These are phyloP conservation scores for Madurella fahalii DNA, from an alignment of 2,329 filamentous ascomycete species.

Conservation along the genomic window DNA sequence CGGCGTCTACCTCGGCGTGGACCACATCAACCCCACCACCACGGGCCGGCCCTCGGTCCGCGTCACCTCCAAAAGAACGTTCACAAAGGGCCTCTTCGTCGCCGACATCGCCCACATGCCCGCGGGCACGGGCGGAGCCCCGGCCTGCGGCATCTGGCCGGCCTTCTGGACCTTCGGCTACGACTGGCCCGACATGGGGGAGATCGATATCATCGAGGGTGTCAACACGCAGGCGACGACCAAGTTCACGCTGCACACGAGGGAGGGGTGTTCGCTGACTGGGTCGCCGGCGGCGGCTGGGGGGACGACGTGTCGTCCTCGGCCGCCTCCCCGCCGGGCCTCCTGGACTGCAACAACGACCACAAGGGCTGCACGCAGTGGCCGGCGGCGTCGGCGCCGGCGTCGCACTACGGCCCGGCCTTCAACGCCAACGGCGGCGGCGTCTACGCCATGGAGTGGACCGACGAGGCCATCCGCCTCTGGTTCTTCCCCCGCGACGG, in stretches of 20 bases:
- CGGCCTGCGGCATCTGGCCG: conserved; percentile 67
- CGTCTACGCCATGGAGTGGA: conserved; percentile 76
- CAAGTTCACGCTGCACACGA: conserved; percentile 65
- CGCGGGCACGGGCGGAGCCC: conserved; percentile 40
- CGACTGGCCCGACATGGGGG: conserved; percentile 66
- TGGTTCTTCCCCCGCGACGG: conserved; percentile 72
- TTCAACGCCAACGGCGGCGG: conserved; percentile 70
- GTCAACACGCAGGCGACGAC: conserved; percentile 61
- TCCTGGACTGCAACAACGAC: conserved; percentile 33
- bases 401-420: conserved; percentile 52
- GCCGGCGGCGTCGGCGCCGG: conserved; percentile 46
- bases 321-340: conserved; percentile 38
- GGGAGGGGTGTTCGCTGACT: conserved; percentile 55
- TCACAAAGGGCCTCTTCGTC: conserved; percentile 66
- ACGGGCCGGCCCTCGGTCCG: conserved; percentile 67
- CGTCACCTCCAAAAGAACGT: conserved; percentile 61
- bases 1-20: conserved; percentile 66
- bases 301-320: too few species aligned
- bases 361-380: conserved; percentile 54
- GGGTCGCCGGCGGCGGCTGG: conserved; percentile 44
- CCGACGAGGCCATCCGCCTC: conserved; percentile 63
- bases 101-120: conserved; percentile 75
- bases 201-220: conserved; percentile 79
- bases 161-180: conserved; percentile 66
- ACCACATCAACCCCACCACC: conserved; percentile 52